These are phyloP conservation scores for Ceratocystis cacaofunesta DNA, from an alignment of 2,329 filamentous ascomycete genomes.

Conservation along the genomic window DNA sequence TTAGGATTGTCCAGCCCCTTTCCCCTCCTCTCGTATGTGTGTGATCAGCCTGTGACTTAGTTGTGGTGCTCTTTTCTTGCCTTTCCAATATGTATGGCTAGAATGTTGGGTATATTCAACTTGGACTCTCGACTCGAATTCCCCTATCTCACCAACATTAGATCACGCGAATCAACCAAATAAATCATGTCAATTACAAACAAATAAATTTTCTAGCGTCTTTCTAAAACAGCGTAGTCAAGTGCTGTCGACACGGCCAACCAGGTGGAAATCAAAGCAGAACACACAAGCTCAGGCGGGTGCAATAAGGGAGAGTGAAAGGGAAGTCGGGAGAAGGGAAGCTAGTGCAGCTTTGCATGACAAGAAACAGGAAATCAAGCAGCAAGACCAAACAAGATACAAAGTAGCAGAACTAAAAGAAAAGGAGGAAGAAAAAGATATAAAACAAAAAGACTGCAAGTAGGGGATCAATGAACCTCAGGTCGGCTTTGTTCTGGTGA, in stretches of 20 bases:
- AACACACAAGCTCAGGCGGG: neutral
- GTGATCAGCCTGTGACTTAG: neutral
- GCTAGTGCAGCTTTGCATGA: neutral
- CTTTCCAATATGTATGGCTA: neutral
- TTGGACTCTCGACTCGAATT: neutral
- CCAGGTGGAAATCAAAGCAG: neutral
- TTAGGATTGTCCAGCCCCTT: neutral
- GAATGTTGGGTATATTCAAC: neutral
- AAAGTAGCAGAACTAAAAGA: neutral
- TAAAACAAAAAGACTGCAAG: neutral
- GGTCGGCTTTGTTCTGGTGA: neutral
- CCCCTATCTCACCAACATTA: too few relatives aligned
- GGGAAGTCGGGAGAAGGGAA: neutral
- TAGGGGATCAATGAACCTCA: neutral
- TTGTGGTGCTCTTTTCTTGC: neutral
- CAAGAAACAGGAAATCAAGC: neutral
- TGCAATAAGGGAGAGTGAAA: neutral
- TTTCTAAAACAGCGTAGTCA: neutral
- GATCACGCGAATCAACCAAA: too few relatives aligned
- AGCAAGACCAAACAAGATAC: neutral
- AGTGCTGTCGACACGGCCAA: neutral
- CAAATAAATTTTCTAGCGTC: neutral
- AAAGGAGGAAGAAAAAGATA: conserved; percentile 11
- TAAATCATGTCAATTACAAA: neutral
- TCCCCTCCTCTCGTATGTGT: neutral